Conservation (phyloP, 2,329 filamentous ascomycete species). For the Rosellinia necatrix region DNA sequence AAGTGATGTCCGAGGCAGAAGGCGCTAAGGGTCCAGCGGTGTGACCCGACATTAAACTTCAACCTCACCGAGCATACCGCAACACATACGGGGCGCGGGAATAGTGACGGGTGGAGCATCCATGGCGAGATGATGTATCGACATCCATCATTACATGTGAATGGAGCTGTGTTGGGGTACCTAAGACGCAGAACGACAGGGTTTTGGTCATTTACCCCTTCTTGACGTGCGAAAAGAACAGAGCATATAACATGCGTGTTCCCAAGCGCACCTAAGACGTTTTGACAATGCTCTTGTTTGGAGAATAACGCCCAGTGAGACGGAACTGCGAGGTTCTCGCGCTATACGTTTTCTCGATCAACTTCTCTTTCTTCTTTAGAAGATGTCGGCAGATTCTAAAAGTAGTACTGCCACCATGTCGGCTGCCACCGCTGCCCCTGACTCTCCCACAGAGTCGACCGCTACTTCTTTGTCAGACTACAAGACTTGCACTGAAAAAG, state of each 20-base stretch:
- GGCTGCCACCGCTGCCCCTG: not conserved
- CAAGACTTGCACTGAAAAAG: not conserved
- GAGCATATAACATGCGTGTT: slow-evolving; percentile 12
- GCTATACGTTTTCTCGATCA: too few species aligned
- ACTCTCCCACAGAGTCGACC: slow-evolving; percentile 8
- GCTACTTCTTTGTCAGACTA: slow-evolving; percentile 25
- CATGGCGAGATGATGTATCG: not conserved
- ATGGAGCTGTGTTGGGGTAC: not conserved
- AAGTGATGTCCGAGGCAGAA: not conserved
- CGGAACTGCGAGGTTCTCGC: too few species aligned
- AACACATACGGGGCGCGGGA: not conserved
- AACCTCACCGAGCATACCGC: not conserved
- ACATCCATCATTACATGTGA: not conserved
- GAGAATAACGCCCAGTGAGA: not conserved
- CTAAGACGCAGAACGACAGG: not conserved
- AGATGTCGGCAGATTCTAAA: not conserved
- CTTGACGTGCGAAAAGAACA: not conserved
- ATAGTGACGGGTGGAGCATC: not conserved
- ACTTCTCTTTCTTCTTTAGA: not conserved
- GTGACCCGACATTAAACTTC: slow-evolving; percentile 2
- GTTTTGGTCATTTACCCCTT: not conserved
- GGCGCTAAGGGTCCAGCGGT: not conserved
- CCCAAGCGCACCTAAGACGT: not conserved
- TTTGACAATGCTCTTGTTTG: not conserved
- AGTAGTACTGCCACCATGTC: slow-evolving; percentile 11